Percentiles rank a stretch among this genome's conserved stretches.
phyloP scores from a whole-genome alignment of 2,329 filamentous ascomycete species.

The Pseudogymnoascus sp. region DNA sequence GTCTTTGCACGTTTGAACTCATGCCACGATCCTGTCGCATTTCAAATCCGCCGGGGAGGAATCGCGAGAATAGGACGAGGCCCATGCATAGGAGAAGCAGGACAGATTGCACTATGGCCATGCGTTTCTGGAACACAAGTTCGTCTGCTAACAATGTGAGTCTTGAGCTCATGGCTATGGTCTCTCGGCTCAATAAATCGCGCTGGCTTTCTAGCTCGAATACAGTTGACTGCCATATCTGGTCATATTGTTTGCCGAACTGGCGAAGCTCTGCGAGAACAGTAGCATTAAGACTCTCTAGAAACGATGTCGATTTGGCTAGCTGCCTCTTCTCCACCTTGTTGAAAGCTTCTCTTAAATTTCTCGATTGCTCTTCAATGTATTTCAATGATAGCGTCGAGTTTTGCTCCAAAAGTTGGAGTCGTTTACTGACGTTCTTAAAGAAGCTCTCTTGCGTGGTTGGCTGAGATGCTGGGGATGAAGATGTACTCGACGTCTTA shows the following conservation, averaged over 20 bases:
- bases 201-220: slow-evolving; percentile 85
- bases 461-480: slow-evolving; percentile 52
- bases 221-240: slow-evolving; percentile 93
- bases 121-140: slow-evolving; percentile 76
- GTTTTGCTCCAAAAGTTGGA: slow-evolving; percentile 86
- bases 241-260: slow-evolving; percentile 82
- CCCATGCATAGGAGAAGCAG: slow-evolving; percentile 80
- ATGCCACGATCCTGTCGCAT: not conserved
- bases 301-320: slow-evolving; percentile 71
- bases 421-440: slow-evolving; percentile 88
- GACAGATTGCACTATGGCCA: slow-evolving; percentile 86
- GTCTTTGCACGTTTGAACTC: not conserved
- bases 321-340: slow-evolving; percentile 84
- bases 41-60: slow-evolving; percentile 31
- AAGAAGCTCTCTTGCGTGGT: slow-evolving; percentile 97
- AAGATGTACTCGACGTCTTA: slow-evolving; percentile 31
- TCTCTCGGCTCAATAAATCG: slow-evolving; percentile 74
- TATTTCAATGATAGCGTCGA: slow-evolving; percentile 90
- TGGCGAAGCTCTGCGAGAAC: slow-evolving; percentile 73
- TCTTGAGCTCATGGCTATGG: slow-evolving; percentile 70
- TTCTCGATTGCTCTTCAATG: slow-evolving; percentile 90
- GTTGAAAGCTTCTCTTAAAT: slow-evolving; percentile 78
- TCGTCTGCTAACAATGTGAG: slow-evolving; percentile 91
- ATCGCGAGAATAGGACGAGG: slow-evolving; percentile 72
- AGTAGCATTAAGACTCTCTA: slow-evolving; percentile 79